Percentiles rank a stretch among this genome's conserved stretches.
Evolutionary conservation across 2,329 filamentous ascomycete species (phyloP).

Genomic region (Cladobotryum protrusum): DNA sequence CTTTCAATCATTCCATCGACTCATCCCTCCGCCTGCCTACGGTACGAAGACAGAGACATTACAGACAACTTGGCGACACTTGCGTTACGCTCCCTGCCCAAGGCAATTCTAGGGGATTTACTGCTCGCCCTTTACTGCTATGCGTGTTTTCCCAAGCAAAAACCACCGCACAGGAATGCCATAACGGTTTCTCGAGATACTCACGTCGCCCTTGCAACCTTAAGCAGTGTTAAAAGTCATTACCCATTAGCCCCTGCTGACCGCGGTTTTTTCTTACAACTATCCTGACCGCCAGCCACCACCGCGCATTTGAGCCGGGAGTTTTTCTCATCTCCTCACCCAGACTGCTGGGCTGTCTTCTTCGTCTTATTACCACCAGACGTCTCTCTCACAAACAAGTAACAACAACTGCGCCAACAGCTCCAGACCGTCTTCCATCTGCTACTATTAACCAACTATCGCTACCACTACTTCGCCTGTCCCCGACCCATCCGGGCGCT

Average conservation of each 20-base stretch:
- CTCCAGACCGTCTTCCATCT: background rate
- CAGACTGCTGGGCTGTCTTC: background rate
- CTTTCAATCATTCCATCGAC: too few species aligned
- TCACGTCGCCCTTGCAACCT: too few species aligned
- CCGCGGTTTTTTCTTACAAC: background rate
- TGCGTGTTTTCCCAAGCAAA: too few species aligned
- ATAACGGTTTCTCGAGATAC: too few species aligned
- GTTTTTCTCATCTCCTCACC: background rate
- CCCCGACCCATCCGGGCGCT: conserved; percentile 10
- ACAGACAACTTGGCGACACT: too few species aligned
- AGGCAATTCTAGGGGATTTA: too few species aligned
- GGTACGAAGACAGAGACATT: too few species aligned
- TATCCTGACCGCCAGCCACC: background rate
- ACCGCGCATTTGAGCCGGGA: background rate
- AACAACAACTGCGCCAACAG: background rate
- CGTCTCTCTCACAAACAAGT: background rate
- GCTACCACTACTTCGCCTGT: background rate
- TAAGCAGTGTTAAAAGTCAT: too few species aligned
- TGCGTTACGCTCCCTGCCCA: too few species aligned
- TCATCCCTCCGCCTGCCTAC: too few species aligned
- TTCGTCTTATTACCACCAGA: background rate
- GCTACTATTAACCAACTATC: conserved; percentile 7
- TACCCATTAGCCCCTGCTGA: background rate
- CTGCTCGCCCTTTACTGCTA: too few species aligned
- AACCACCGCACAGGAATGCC: too few species aligned